Percentiles rank a stretch among this genome's conserved stretches.
Evolutionary conservation across 1,284 basidiomycete species (phyloP).

Genomic region (Trametes sp.): DNA sequence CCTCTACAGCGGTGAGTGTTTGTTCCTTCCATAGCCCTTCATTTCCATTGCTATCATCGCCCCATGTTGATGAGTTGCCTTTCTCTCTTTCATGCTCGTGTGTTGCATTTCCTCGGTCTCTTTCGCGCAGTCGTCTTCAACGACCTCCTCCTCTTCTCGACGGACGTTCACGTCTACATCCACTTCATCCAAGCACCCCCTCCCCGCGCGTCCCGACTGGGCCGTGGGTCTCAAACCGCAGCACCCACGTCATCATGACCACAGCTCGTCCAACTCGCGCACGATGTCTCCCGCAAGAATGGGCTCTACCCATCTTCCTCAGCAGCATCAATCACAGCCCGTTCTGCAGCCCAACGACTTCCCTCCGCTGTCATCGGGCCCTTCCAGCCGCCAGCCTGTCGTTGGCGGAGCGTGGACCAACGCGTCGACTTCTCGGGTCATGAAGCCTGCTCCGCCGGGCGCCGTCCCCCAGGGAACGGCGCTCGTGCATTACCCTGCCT

Average conservation of each 20-base stretch:
- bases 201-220: conserved; percentile 84
- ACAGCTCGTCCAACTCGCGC: conserved; percentile 43
- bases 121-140: conserved; percentile 64
- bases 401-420: conserved; percentile 76
- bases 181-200: conserved; percentile 76
- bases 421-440: conserved; percentile 58
- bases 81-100: conserved; percentile 23
- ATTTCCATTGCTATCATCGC: conserved; percentile 21
- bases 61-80: conserved; percentile 27
- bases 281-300: conserved; percentile 53
- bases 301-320: conserved; percentile 32
- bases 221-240: conserved; percentile 81
- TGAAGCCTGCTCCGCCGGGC: conserved; percentile 48
- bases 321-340: conserved; percentile 49
- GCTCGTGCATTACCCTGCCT: conserved; percentile 49
- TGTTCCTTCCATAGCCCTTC: conserved; percentile 19
- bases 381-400: conserved; percentile 58
- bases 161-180: conserved; percentile 73
- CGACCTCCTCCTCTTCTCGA: conserved; percentile 79
- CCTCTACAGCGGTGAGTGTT: conserved; percentile 73
- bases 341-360: conserved; percentile 72
- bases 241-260: conserved; percentile 51
- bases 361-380: conserved; percentile 64
- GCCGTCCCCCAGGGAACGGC: conserved; percentile 38
- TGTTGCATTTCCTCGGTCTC: conserved; percentile 11